A percentile compares a stretch with the other conserved stretches of the same genome.
Evolutionary conservation across 768 basidiomycete genomes (phyloP).

Genomic region (Serendipita indica): DNA sequence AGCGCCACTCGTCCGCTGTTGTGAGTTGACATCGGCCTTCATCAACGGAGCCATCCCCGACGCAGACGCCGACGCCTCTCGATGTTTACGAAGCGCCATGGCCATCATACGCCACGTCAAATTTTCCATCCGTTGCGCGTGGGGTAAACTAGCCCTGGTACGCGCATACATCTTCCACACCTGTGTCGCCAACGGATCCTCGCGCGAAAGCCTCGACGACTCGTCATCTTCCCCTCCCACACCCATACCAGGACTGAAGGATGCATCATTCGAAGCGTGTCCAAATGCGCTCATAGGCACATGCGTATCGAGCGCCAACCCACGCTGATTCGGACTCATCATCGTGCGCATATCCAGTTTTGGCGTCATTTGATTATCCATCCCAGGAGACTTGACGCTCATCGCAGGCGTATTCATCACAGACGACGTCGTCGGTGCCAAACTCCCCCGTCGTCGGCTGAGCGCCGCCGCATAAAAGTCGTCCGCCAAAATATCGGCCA

Average conservation of each 20-base stretch:
- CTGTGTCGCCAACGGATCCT: constrained; percentile 87
- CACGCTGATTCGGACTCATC: too few relatives aligned
- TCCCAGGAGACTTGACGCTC: neutral
- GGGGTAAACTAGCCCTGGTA: constrained; percentile 76
- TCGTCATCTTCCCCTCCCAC: constrained; percentile 32
- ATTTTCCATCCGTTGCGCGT: constrained; percentile 94
- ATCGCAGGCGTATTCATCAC: neutral
- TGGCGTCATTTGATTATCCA: neutral
- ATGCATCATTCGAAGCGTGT: neutral
- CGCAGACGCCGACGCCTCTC: constrained; percentile 47
- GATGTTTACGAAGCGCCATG: constrained; percentile 78
- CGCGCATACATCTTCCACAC: constrained; percentile 95
- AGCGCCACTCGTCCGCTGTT: constrained; percentile 18
- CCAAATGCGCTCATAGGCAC: too few relatives aligned
- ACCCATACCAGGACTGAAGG: neutral
- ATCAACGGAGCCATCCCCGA: constrained; percentile 13
- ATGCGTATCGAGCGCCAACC: too few relatives aligned
- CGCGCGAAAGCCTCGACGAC: constrained; percentile 53
- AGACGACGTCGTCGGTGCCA: neutral
- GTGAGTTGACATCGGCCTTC: constrained; percentile 10
- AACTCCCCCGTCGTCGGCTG: neutral
- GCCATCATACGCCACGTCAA: constrained; percentile 99
- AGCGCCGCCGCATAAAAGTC: neutral
- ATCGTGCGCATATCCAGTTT: neutral
- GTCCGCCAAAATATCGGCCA: neutral